Evolutionary conservation across 257 asterid species (phyloP).

Genomic region (Ballota nigra): DNA sequence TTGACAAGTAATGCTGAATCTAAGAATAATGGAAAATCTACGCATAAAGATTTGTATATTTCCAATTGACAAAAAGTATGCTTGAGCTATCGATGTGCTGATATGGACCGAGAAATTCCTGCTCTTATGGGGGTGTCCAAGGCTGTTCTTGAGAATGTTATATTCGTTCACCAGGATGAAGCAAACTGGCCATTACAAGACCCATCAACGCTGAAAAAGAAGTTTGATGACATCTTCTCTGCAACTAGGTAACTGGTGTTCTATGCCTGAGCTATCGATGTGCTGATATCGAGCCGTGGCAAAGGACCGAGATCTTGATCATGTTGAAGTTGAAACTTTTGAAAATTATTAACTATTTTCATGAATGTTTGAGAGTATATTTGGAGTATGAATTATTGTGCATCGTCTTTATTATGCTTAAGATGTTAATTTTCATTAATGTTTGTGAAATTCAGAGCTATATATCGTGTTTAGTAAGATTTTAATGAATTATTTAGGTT

Average conservation of each 20-base stretch:
- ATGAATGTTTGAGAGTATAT: too few relatives aligned
- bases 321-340: too few relatives aligned
- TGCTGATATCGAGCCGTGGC: too few relatives aligned
- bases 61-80: constrained; percentile 82
- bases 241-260: constrained; percentile 77
- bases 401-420: too few relatives aligned
- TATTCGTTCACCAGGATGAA: constrained; percentile 98
- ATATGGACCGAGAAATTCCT: constrained; percentile 99
- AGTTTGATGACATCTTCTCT: constrained; percentile 95
- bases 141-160: constrained; percentile 95
- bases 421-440: too few relatives aligned
- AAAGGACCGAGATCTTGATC: too few relatives aligned
- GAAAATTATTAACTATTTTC: too few relatives aligned
- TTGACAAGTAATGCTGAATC: constrained; percentile 8
- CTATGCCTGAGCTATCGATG: too few relatives aligned
- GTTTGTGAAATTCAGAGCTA: too few relatives aligned
- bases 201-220: constrained; percentile 84
- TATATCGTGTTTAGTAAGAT: too few relatives aligned
- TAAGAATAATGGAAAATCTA: constrained; percentile 8
- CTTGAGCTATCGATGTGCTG: constrained; percentile 98
- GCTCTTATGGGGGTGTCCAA: constrained; percentile 99
- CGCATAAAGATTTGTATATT: constrained; percentile 26
- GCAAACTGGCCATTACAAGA: constrained; percentile 99
- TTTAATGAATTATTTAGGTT: too few relatives aligned
- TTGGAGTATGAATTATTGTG: too few relatives aligned